These are phyloP conservation scores for Sordariomycetes sp. DNA, from an alignment of 2,329 filamentous ascomycete genomes.

Conservation along the genomic window DNA sequence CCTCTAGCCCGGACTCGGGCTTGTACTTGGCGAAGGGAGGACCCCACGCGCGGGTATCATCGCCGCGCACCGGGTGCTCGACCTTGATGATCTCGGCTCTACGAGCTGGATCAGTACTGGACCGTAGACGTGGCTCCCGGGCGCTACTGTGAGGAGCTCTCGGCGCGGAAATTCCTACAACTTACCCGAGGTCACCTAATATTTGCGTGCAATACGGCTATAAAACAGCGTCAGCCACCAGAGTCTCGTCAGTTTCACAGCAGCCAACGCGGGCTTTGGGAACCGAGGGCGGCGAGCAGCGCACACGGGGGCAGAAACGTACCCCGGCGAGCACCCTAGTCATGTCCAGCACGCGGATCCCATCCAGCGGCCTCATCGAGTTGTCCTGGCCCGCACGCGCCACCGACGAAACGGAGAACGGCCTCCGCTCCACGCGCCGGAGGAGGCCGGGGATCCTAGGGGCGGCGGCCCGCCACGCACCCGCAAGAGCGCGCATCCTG, in stretches of 20 bases:
- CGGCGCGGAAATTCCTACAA: not conserved
- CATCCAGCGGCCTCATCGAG: constrained; percentile 52
- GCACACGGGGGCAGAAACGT: constrained; percentile 21
- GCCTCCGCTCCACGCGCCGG: not conserved
- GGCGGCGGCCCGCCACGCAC: not conserved
- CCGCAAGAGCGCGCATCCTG: not conserved
- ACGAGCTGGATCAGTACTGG: not conserved
- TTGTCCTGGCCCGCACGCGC: not conserved
- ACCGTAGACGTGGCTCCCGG: not conserved
- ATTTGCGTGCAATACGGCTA: constrained; percentile 98
- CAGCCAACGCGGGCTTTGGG: not conserved
- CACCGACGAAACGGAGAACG: constrained; percentile 1
- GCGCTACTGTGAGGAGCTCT: not conserved
- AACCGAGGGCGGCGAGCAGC: not conserved
- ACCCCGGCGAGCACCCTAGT: constrained; percentile 91
- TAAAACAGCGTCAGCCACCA: constrained; percentile 6
- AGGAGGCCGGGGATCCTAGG: not conserved
- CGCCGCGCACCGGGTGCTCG: constrained; percentile 80
- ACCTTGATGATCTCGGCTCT: constrained; percentile 96
- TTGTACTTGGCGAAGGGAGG: constrained; percentile 81
- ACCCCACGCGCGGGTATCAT: constrained; percentile 94
- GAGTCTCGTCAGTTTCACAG: not conserved
- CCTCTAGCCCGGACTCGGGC: constrained; percentile 40
- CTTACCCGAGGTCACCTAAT: constrained; percentile 85
- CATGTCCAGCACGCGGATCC: constrained; percentile 88